Conservation (phyloP, 768 basidiomycete genomes). For the Tricholoma terreum region DNA sequence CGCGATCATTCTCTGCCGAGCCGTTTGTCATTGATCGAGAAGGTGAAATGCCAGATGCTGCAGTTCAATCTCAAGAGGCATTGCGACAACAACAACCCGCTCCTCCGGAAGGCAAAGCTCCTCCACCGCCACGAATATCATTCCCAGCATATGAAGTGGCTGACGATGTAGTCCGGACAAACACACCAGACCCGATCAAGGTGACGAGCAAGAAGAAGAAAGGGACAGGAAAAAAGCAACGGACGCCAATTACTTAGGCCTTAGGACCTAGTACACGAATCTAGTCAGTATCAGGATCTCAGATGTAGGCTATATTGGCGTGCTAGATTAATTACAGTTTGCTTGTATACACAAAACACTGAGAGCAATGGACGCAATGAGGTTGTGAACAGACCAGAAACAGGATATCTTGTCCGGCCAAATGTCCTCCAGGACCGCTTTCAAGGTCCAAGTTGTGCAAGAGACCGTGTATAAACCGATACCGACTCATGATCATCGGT, state of each 20-base stretch:
- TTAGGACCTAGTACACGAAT: neutral
- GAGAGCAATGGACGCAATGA: slow-evolving; percentile 12
- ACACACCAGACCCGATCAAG: slow-evolving; percentile 68
- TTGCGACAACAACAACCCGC: slow-evolving; percentile 20
- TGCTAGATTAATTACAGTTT: slow-evolving; percentile 21
- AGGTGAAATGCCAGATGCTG: slow-evolving; percentile 85
- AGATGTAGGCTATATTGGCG: slow-evolving; percentile 1
- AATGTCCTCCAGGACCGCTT: slow-evolving; percentile 2
- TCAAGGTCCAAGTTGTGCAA: neutral
- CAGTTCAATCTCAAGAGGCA: slow-evolving; percentile 23
- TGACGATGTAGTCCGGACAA: slow-evolving; percentile 39
- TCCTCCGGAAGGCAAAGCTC: slow-evolving; percentile 18
- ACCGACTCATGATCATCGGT: slow-evolving; percentile 37
- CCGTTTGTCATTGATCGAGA: slow-evolving; percentile 66
- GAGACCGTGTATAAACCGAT: neutral
- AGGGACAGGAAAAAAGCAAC: slow-evolving; percentile 65
- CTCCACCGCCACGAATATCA: slow-evolving; percentile 35
- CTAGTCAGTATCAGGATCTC: neutral
- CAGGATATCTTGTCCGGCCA: slow-evolving; percentile 7
- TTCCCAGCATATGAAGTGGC: slow-evolving; percentile 56
- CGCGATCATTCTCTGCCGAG: slow-evolving; percentile 39
- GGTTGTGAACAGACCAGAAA: slow-evolving; percentile 1
- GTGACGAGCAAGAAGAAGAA: slow-evolving; percentile 73
- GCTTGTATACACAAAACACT: slow-evolving; percentile 22
- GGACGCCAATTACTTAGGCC: slow-evolving; percentile 30